Base-by-base conservation (phyloP, 257 asterid species). In the Solanum paucissectum region DNA sequence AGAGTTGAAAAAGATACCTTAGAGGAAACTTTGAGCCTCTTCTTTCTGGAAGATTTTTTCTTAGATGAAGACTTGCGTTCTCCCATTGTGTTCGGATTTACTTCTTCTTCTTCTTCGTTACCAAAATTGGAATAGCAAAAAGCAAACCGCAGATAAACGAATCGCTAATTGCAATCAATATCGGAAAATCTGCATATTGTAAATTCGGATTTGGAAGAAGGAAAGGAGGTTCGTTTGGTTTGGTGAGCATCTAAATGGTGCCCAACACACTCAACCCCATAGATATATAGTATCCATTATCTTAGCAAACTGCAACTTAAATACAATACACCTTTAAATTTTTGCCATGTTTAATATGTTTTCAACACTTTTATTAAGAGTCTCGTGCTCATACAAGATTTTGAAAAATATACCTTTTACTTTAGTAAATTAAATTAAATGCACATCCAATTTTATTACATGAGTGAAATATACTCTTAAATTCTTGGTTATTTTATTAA, bases 61-160 rank as follows among this genome's bases (percentile, higher is more conserved):
- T 89, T 94, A 3, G 96, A 93, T 76, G 94, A 92, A 87, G 94
- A 94, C 90, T 82, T 94, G 86, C 76, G 89, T 88, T 83, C 86
- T 33, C 89, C 93, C 94, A 94, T 92, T 87, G 87, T 62, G 37
- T 86, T 88, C 52, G 36, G 74, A 66, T 34, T 44, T 36, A 36
- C 71, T 83, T 27, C 64, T 88, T 73, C 85, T 62, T 89, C 92
- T 52, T 16, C 62, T 52, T 52, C 60, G 92, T 90, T 93, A 13
- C 86, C 88, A 42, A 58, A 76, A 68, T 16, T 32, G 42, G 64
- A 74, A 86, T 3, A 25, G 42, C 42, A 46, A 55, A 74, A n/a
- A 62, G 27, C 11, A 6, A 23, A 29, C 34, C 3, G 32, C 64
- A 77, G 38, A 12, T 44, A 83, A 36, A 25, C 42, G 10, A 21